A percentile compares a stretch with the other conserved stretches of the same genome.
phyloP scores from a whole-genome alignment of 148 eudicot species.

The Nepenthes mirabilis region DNA sequence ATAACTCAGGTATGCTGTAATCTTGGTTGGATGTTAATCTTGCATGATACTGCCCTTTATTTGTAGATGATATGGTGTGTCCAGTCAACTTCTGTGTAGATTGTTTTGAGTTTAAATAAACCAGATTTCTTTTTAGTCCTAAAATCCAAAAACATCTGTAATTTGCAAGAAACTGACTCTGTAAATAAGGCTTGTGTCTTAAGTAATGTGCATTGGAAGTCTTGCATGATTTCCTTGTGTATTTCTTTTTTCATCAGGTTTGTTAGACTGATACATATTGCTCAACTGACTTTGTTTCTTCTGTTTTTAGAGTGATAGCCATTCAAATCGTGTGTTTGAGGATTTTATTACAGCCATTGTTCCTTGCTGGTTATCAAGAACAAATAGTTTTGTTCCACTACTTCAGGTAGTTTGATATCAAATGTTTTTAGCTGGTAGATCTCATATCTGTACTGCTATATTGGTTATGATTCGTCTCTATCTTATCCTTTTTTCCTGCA shows the following conservation, averaged over 20 bases:
- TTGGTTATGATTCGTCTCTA: neutral
- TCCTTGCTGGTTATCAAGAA: slow-evolving; percentile 71
- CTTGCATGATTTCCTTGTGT: neutral
- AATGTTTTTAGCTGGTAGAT: neutral
- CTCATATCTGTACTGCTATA: neutral
- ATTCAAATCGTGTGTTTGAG: slow-evolving; percentile 74
- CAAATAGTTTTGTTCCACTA: slow-evolving; percentile 30
- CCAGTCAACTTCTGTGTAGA: too few species aligned
- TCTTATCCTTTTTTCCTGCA: slow-evolving; percentile 10
- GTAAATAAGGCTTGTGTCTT: too few species aligned
- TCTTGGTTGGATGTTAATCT: slow-evolving; percentile 1
- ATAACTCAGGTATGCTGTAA: slow-evolving; percentile 40
- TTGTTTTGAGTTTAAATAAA: neutral
- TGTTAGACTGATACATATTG: neutral
- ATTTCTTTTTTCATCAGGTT: neutral
- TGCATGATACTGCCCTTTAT: neutral
- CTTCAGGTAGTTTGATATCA: slow-evolving; percentile 42
- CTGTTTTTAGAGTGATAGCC: slow-evolving; percentile 45
- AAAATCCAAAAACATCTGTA: neutral
- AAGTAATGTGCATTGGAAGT: too few species aligned
- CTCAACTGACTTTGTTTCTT: neutral
- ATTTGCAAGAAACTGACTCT: too few species aligned
- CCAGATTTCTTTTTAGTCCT: neutral
- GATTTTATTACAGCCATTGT: slow-evolving; percentile 62
- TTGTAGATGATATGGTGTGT: neutral